Evolutionary conservation across 2,329 filamentous ascomycete genomes (phyloP).

Genomic region (Fusarium cicatricum): DNA sequence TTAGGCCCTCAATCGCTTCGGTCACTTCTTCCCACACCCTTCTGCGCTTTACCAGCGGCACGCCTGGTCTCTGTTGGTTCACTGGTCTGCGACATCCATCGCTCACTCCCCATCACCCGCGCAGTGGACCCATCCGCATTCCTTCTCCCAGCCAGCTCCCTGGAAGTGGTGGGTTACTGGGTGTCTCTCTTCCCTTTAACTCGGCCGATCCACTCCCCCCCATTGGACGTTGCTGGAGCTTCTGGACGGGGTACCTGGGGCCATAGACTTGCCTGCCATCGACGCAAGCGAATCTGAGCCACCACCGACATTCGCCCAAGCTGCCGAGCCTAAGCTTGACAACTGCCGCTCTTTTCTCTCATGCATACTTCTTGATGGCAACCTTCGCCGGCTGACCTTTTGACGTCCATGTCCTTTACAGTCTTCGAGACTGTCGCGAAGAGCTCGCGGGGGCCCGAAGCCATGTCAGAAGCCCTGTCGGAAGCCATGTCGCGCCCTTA

Average conservation of each 20-base stretch:
- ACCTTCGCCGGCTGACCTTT: conserved; percentile 13
- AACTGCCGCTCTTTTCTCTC: conserved; percentile 21
- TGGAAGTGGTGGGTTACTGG: conserved; percentile 36
- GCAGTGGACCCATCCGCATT: conserved; percentile 41
- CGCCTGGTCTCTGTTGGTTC: conserved; percentile 23
- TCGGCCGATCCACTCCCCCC: conserved; percentile 23
- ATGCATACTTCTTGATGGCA: conserved; percentile 21
- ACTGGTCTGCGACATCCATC: conserved; percentile 20
- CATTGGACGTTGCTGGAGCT: conserved; percentile 27
- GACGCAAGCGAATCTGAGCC: conserved; percentile 36
- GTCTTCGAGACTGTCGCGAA: conserved; percentile 28
- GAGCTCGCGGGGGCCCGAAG: conserved; percentile 22
- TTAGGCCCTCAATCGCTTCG: conserved; percentile 14
- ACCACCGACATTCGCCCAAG: conserved; percentile 26
- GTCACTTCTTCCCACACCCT: conserved; percentile 11
- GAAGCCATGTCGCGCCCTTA: conserved; percentile 40
- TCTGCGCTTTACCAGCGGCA: conserved; percentile 11
- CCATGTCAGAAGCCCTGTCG: conserved; percentile 38
- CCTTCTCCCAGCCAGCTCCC: conserved; percentile 34
- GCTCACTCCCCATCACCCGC: conserved; percentile 25
- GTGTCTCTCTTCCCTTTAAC: conserved; percentile 29
- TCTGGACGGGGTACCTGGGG: conserved; percentile 23
- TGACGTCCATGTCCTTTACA: conserved; percentile 33
- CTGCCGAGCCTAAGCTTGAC: conserved; percentile 28
- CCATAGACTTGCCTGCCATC: conserved; percentile 36